Conservation (phyloP, 768 basidiomycete species). For the Pleurotus sapidus region DNA sequence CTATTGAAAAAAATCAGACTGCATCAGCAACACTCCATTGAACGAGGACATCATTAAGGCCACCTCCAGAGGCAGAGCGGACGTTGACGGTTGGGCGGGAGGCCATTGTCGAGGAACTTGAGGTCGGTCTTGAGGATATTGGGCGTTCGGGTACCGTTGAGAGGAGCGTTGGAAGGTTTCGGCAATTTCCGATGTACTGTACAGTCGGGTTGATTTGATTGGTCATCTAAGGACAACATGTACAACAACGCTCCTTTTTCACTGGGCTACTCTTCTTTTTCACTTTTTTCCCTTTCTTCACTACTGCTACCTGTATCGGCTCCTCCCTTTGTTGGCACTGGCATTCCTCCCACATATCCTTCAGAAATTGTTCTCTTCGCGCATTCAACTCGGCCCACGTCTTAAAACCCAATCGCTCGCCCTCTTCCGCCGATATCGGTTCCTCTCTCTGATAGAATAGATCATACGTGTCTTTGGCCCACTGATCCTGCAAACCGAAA, state of each 20-base stretch:
- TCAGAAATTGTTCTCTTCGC: too few relatives aligned
- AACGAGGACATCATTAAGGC: constrained; percentile 14
- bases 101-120: constrained; percentile 64
- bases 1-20: constrained; percentile 32
- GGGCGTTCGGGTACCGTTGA: constrained; percentile 18
- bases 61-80: constrained; percentile 73
- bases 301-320: too few relatives aligned
- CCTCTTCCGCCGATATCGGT: too few relatives aligned
- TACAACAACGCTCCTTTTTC: background rate
- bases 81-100: constrained; percentile 91
- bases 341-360: too few relatives aligned
- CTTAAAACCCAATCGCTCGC: too few relatives aligned
- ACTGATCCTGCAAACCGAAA: too few relatives aligned
- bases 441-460: too few relatives aligned
- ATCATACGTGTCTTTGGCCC: too few relatives aligned
- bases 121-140: constrained; percentile 39
- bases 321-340: too few relatives aligned
- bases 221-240: background rate
- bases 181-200: constrained; percentile 6
- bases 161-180: background rate
- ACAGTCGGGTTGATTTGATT: background rate
- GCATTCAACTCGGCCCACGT: too few relatives aligned
- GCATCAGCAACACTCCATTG: constrained; percentile 7
- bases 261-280: background rate
- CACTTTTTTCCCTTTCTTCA: too few relatives aligned